Percentiles rank a stretch among this genome's conserved stretches.
These are phyloP conservation scores for Endocarpon pusillum DNA, from an alignment of 495 filamentous ascomycete genomes.

Conservation along the genomic window DNA sequence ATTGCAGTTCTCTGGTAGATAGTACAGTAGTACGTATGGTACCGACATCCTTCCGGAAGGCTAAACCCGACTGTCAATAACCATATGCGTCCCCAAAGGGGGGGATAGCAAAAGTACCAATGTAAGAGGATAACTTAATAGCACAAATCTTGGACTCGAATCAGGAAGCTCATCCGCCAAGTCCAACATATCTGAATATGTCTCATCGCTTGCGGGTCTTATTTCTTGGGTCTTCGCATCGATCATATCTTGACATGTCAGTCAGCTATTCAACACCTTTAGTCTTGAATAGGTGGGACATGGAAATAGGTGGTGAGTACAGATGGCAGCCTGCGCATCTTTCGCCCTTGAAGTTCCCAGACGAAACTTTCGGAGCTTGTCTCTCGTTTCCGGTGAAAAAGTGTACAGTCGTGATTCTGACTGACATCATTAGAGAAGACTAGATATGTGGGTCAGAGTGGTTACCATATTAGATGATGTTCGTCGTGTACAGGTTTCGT, in stretches of 20 bases:
- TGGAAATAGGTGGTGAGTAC: slow-evolving; percentile 37
- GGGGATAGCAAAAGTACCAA: slow-evolving; percentile 34
- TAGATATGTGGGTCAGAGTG: too few relatives aligned
- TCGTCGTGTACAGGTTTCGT: too few relatives aligned
- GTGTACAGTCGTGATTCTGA: slow-evolving; percentile 86
- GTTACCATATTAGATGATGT: too few relatives aligned
- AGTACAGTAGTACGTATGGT: slow-evolving; percentile 88
- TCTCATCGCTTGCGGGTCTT: slow-evolving; percentile 50
- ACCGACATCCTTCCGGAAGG: slow-evolving; percentile 44
- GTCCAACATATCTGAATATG: slow-evolving; percentile 63
- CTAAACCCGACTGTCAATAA: slow-evolving; percentile 14
- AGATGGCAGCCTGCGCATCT: slow-evolving; percentile 78
- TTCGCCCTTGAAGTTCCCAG: slow-evolving; percentile 77
- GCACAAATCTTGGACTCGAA: slow-evolving; percentile 69
- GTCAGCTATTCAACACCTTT: too few relatives aligned
- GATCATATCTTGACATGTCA: slow-evolving; percentile 52
- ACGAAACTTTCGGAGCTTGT: slow-evolving; percentile 81
- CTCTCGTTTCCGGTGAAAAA: slow-evolving; percentile 75
- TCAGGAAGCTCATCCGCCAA: slow-evolving; percentile 86
- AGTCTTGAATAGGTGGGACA: not conserved
- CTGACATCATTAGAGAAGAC: too few relatives aligned
- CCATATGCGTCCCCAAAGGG: not conserved
- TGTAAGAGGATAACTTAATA: slow-evolving; percentile 79
- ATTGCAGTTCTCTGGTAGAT: slow-evolving; percentile 79
- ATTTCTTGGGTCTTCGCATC: slow-evolving; percentile 80